Conservation (phyloP, 2,329 filamentous ascomycete species). For the Cytospora piceicola region DNA sequence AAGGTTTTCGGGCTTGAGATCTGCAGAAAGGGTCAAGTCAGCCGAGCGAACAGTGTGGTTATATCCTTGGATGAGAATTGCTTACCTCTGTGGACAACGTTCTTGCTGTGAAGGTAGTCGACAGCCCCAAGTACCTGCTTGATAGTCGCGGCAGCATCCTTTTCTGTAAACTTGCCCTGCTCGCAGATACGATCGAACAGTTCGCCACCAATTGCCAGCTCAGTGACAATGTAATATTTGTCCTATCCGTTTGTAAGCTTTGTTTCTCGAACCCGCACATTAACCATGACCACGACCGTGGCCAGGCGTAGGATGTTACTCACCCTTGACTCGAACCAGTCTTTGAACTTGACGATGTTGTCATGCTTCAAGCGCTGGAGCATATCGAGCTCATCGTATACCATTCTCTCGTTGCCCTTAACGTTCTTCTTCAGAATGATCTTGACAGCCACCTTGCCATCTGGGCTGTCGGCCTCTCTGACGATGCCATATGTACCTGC, state of each 20-base stretch:
- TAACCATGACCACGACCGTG: neutral
- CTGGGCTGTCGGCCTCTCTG: conserved; percentile 84
- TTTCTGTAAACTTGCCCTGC: conserved; percentile 97
- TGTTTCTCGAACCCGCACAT: neutral
- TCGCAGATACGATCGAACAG: conserved; percentile 98
- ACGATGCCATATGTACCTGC: conserved; percentile 99
- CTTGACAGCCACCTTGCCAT: conserved; percentile 91
- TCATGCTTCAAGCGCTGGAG: conserved; percentile 88
- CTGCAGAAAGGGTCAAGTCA: conserved; percentile 49
- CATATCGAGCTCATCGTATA: conserved; percentile 95
- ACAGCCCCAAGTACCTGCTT: conserved; percentile 92
- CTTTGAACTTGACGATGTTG: conserved; percentile 95
- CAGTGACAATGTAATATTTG: conserved; percentile 99
- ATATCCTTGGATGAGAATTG: neutral
- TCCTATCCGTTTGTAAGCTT: conserved; percentile 61
- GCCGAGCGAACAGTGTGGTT: neutral
- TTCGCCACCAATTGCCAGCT: conserved; percentile 93
- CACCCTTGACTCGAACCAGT: conserved; percentile 99
- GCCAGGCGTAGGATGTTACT: conserved; percentile 38
- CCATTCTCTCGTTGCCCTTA: conserved; percentile 97
- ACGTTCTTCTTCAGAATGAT: conserved; percentile 99
- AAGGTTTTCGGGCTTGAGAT: conserved; percentile 97
- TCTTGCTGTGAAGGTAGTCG: conserved; percentile 89
- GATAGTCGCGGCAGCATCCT: conserved; percentile 95
- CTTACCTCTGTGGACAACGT: conserved; percentile 93